phyloP scores from a whole-genome alignment of 192 early-diverging fungal genomes.

The Phlyctochytrium bullatum region DNA sequence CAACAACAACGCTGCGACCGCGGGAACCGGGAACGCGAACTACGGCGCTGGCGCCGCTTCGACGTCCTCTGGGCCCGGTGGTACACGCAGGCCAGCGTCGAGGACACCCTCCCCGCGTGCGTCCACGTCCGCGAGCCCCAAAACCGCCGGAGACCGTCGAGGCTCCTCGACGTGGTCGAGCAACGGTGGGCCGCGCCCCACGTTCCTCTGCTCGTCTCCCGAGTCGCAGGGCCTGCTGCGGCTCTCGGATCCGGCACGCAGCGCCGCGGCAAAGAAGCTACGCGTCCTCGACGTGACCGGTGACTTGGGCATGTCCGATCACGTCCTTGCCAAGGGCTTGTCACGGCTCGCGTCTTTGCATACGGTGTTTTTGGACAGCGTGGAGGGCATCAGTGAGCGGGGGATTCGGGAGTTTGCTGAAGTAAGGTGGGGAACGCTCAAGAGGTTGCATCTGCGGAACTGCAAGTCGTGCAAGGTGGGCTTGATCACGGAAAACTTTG shows the following conservation, averaged over 20 bases:
- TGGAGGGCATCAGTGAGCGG: slow-evolving; percentile 24
- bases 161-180: not conserved
- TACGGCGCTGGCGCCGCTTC: too few species aligned
- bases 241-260: slow-evolving; percentile 9
- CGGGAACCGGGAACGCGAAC: too few species aligned
- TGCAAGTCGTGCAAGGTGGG: slow-evolving; percentile 26
- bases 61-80: too few species aligned
- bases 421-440: slow-evolving; percentile 25
- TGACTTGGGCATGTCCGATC: slow-evolving; percentile 38
- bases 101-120: not conserved
- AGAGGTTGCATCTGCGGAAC: slow-evolving; percentile 42
- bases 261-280: slow-evolving; percentile 13
- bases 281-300: slow-evolving; percentile 45
- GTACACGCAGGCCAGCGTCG: too few species aligned
- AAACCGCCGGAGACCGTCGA: too few species aligned
- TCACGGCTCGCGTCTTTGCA: slow-evolving; percentile 31
- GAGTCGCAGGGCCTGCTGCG: slow-evolving; percentile 30
- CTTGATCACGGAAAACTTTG: slow-evolving; percentile 26
- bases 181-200: not conserved
- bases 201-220: slow-evolving; percentile 34
- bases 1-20: slow-evolving; percentile 5
- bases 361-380: slow-evolving; percentile 41
- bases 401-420: slow-evolving; percentile 40
- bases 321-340: slow-evolving; percentile 22
- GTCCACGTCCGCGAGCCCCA: not conserved